Percentiles rank a stretch among this genome's conserved stretches.
Conservation (phyloP, 495 filamentous ascomycete species). For the Tuber borchii region DNA sequence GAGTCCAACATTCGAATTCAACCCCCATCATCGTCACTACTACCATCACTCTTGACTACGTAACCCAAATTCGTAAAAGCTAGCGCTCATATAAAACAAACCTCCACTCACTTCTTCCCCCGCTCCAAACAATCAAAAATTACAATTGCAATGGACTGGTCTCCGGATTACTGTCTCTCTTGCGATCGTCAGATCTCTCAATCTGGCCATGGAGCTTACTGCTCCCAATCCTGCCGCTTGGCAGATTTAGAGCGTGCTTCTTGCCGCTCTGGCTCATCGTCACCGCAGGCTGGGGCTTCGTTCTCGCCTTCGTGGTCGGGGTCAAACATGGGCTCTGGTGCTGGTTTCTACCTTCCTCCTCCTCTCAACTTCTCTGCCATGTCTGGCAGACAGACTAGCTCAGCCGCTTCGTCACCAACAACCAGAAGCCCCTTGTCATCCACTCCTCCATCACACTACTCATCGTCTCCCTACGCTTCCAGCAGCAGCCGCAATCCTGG, state of each 20-base stretch:
- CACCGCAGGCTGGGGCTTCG: slow-evolving; percentile 44
- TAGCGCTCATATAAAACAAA: slow-evolving; percentile 1
- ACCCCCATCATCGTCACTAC: slow-evolving; percentile 14
- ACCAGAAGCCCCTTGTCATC: slow-evolving; percentile 37
- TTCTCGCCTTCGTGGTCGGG: slow-evolving; percentile 48
- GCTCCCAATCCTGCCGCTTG: slow-evolving; percentile 85
- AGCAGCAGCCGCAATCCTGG: slow-evolving; percentile 33
- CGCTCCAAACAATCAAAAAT: slow-evolving; percentile 42
- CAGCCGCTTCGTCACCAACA: slow-evolving; percentile 24
- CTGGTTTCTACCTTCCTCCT: slow-evolving; percentile 60
- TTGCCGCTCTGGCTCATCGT: slow-evolving; percentile 52
- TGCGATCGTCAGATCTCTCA: slow-evolving; percentile 78
- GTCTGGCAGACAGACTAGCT: slow-evolving; percentile 27
- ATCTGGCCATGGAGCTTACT: slow-evolving; percentile 66
- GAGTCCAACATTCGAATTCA: neutral
- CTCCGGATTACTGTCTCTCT: slow-evolving; percentile 85
- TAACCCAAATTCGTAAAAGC: slow-evolving; percentile 12
- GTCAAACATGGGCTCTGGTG: slow-evolving; percentile 43
- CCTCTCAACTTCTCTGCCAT: slow-evolving; percentile 57
- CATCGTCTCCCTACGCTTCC: slow-evolving; percentile 43
- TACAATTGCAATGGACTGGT: slow-evolving; percentile 74
- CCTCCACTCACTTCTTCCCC: slow-evolving; percentile 14
- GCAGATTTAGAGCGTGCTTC: slow-evolving; percentile 74
- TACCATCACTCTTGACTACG: slow-evolving; percentile 18
- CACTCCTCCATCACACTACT: slow-evolving; percentile 37